A percentile compares a stretch with the other conserved stretches of the same genome.
phyloP scores from a whole-genome alignment of 2,329 filamentous ascomycete genomes.

The Sarocladiaceae sp. region DNA sequence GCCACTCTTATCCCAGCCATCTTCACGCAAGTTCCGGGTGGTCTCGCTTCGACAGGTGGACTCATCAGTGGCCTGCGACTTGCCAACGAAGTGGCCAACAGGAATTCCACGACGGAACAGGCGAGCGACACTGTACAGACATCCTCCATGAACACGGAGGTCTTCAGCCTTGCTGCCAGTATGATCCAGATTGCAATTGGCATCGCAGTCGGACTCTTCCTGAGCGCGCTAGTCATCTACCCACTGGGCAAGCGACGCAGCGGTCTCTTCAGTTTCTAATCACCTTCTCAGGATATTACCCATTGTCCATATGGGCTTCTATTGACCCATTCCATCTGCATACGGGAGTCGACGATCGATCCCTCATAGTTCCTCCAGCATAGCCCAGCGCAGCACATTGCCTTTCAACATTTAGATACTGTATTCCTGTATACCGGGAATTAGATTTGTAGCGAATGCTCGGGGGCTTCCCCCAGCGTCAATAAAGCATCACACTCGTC shows the following conservation, averaged over 20 bases:
- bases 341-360: background rate
- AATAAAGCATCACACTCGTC: too few relatives aligned
- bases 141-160: conserved; percentile 25
- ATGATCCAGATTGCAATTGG: conserved; percentile 49
- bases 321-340: too few relatives aligned
- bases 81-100: conserved; percentile 34
- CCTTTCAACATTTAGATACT: background rate
- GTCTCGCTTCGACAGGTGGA: conserved; percentile 39
- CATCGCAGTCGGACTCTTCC: conserved; percentile 43
- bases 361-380: background rate
- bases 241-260: conserved; percentile 43
- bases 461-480: too few relatives aligned
- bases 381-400: background rate
- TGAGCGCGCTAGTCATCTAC: conserved; percentile 42
- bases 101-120: background rate
- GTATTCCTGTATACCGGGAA: too few relatives aligned
- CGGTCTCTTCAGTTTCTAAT: conserved; percentile 41
- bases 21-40: conserved; percentile 42
- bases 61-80: conserved; percentile 37
- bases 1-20: conserved; percentile 41
- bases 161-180: conserved; percentile 39
- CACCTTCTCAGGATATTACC: background rate
- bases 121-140: conserved; percentile 13
- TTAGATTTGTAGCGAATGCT: too few relatives aligned
- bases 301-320: too few relatives aligned